Percentiles rank a stretch among this genome's conserved stretches.
Conservation (phyloP, 192 early-diverging fungal species). For the Paraglomus brasilianum region DNA sequence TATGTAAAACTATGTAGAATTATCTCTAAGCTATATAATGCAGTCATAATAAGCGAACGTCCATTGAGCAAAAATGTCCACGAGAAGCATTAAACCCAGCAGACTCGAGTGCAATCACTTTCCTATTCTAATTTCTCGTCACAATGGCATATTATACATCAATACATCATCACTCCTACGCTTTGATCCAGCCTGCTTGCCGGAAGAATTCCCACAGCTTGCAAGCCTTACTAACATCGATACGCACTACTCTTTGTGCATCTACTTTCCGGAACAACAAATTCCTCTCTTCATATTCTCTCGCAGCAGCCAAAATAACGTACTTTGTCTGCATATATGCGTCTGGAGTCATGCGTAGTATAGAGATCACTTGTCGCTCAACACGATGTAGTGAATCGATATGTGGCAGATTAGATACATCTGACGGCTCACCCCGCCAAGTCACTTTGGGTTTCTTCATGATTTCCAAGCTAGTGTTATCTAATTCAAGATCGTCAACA, state of each 20-base stretch:
- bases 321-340: constrained; percentile 82
- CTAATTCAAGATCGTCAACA: neutral
- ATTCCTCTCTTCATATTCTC: constrained; percentile 37
- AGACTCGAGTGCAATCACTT: too few species aligned
- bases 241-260: constrained; percentile 83
- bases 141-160: too few species aligned
- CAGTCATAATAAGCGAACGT: too few species aligned
- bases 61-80: too few species aligned
- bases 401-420: constrained; percentile 4
- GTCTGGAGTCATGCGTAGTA: constrained; percentile 75
- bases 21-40: too few species aligned
- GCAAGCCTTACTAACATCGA: constrained; percentile 94
- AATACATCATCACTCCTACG: constrained; percentile 18
- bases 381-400: constrained; percentile 57
- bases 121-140: too few species aligned
- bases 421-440: neutral
- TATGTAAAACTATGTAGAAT: too few species aligned
- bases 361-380: constrained; percentile 70
- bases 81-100: too few species aligned
- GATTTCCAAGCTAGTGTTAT: neutral
- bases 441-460: constrained; percentile 9
- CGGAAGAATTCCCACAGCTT: constrained; percentile 89
- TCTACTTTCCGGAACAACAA: constrained; percentile 82
- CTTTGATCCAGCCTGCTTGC: constrained; percentile 77
- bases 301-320: constrained; percentile 65